Evolutionary conservation across 106 monocot species (phyloP).

Genomic region (Dioscorea zingiberensis): DNA sequence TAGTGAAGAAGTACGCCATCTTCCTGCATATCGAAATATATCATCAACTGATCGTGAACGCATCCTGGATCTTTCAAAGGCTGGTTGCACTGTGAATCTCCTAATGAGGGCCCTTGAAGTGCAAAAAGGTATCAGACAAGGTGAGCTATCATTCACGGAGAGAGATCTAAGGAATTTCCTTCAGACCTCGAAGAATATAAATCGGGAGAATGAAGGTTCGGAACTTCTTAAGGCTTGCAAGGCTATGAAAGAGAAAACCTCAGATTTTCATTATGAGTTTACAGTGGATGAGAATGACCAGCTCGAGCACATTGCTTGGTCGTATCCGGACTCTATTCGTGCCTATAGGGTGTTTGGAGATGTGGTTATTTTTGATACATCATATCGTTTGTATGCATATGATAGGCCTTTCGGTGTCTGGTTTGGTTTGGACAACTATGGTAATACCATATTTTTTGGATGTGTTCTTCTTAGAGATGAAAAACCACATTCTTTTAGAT

Average conservation of each 20-base stretch:
- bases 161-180: constrained; percentile 79
- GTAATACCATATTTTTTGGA: constrained; percentile 69
- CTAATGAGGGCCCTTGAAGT: constrained; percentile 67
- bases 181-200: constrained; percentile 64
- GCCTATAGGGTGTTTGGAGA: constrained; percentile 73
- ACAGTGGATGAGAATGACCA: constrained; percentile 43
- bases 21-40: constrained; percentile 77
- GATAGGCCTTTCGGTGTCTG: constrained; percentile 64
- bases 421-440: constrained; percentile 82
- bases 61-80: constrained; percentile 42
- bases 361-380: constrained; percentile 68
- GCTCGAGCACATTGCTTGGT: constrained; percentile 62
- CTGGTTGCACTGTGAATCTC: constrained; percentile 55
- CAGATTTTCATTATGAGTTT: constrained; percentile 54
- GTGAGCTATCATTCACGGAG: constrained; percentile 65
- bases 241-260: constrained; percentile 47
- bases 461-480: constrained; percentile 62
- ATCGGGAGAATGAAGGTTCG: constrained; percentile 62
- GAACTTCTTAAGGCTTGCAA: constrained; percentile 72
- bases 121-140: constrained; percentile 46
- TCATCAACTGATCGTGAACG: constrained; percentile 63
- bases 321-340: constrained; percentile 58
- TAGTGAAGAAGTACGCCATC: constrained; percentile 63
- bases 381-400: constrained; percentile 70
- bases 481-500: constrained; percentile 46